Conservation (phyloP, 306 rosid genomes). For the Canavalia gladiata region DNA sequence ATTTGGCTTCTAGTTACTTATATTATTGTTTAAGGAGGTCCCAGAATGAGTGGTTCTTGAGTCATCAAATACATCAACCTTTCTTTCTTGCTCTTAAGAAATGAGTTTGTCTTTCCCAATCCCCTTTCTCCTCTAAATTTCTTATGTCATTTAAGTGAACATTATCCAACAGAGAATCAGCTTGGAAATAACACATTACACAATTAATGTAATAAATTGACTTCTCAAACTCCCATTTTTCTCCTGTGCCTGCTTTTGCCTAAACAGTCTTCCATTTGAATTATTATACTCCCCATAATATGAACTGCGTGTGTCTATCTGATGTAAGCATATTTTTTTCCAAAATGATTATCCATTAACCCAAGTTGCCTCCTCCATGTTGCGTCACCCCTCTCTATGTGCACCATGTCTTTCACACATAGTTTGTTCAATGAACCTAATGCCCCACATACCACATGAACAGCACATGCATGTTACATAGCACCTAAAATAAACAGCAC, state of each 20-base stretch:
- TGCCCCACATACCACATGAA: constrained; percentile 49
- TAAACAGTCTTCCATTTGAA: constrained; percentile 62
- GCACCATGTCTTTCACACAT: constrained; percentile 49
- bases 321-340: constrained; percentile 71
- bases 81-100: constrained; percentile 23
- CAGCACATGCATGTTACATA: constrained; percentile 14
- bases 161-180: constrained; percentile 52
- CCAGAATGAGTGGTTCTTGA: constrained; percentile 69
- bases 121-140: constrained; percentile 40
- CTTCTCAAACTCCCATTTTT: constrained; percentile 54
- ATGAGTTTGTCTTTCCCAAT: constrained; percentile 43
- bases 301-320: constrained; percentile 54
- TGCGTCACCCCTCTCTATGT: constrained; percentile 36
- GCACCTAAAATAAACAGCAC: constrained; percentile 1
- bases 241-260: constrained; percentile 58
- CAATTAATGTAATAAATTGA: constrained; percentile 65
- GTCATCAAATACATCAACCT: constrained; percentile 63
- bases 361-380: constrained; percentile 56
- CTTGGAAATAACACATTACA: constrained; percentile 51
- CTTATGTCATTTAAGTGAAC: constrained; percentile 51
- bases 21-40: constrained; percentile 46
- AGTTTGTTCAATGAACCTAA: constrained; percentile 46
- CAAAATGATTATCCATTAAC: constrained; percentile 76
- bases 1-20: constrained; percentile 57
- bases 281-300: constrained; percentile 74